Conservation (phyloP, 129 eudicot species). For the Pittosporum tobira region DNA sequence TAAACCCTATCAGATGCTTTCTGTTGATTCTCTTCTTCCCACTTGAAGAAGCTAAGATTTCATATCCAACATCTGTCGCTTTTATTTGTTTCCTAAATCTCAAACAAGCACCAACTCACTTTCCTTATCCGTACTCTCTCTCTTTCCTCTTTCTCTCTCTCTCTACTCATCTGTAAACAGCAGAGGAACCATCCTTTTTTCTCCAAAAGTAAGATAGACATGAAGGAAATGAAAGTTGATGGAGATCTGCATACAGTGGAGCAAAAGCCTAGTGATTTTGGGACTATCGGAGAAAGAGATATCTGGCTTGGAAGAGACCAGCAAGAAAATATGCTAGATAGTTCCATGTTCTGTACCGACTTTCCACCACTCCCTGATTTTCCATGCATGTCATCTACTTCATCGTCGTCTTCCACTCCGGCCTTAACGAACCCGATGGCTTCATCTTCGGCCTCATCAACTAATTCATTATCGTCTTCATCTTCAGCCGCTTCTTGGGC, state of each 20-base stretch:
- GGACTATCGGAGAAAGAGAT: slow-evolving; percentile 24
- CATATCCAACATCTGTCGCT: slow-evolving; percentile 11
- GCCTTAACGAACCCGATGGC: slow-evolving; percentile 27
- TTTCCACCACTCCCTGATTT: slow-evolving; percentile 72
- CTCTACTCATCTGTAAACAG: slow-evolving; percentile 3
- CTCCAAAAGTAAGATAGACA: slow-evolving; percentile 18
- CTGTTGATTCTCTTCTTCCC: slow-evolving; percentile 36
- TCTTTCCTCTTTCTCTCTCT: slow-evolving; percentile 13
- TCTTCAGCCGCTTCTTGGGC: slow-evolving; percentile 55
- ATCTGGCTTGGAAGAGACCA: slow-evolving; percentile 42
- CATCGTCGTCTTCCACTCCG: slow-evolving; percentile 63
- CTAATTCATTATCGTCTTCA: slow-evolving; percentile 46
- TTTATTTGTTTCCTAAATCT: slow-evolving; percentile 51
- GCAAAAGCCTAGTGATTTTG: slow-evolving; percentile 7
- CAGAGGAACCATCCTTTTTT: neutral
- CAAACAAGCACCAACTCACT: slow-evolving; percentile 23
- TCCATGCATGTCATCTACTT: slow-evolving; percentile 85
- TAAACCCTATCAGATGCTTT: slow-evolving; percentile 54
- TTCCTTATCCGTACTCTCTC: slow-evolving; percentile 20
- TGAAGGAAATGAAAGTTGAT: slow-evolving; percentile 20
- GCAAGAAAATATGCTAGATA: slow-evolving; percentile 28
- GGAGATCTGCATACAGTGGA: slow-evolving; percentile 12
- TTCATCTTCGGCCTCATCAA: slow-evolving; percentile 37
- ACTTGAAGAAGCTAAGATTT: slow-evolving; percentile 11
- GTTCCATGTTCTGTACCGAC: slow-evolving; percentile 55